These are phyloP conservation scores for Agroathelia rolfsii DNA, from an alignment of 1,284 basidiomycete genomes.

Conservation along the genomic window DNA sequence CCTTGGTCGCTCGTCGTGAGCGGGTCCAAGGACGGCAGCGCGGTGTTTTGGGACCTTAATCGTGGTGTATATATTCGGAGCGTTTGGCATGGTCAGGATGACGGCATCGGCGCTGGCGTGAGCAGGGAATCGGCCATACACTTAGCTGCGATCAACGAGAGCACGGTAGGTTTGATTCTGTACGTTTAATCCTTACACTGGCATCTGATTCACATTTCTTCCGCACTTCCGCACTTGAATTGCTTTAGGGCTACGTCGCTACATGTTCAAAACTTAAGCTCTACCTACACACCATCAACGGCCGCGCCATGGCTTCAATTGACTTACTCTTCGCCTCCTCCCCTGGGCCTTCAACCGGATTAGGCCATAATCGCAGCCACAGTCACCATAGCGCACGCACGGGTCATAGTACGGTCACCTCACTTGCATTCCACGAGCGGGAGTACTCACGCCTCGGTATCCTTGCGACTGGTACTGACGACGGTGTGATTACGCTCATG, in stretches of 20 bases:
- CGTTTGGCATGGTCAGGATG: slow-evolving; percentile 51
- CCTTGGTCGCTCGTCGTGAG: slow-evolving; percentile 81
- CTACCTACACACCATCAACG: slow-evolving; percentile 78
- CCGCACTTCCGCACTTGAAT: slow-evolving; percentile 2
- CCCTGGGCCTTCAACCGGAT: neutral
- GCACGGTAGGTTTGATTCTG: slow-evolving; percentile 47
- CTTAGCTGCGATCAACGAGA: slow-evolving; percentile 75
- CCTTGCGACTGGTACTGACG: slow-evolving; percentile 56
- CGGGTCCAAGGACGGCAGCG: slow-evolving; percentile 78
- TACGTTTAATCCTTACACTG: slow-evolving; percentile 7
- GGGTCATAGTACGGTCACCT: slow-evolving; percentile 34
- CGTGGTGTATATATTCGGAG: slow-evolving; percentile 67
- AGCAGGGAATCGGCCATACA: slow-evolving; percentile 46
- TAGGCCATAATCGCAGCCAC: neutral
- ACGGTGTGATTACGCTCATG: slow-evolving; percentile 57
- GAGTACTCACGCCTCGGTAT: slow-evolving; percentile 66
- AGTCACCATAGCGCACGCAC: slow-evolving; percentile 1
- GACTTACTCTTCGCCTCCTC: slow-evolving; percentile 44
- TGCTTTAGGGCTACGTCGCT: slow-evolving; percentile 65
- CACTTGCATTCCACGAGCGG: slow-evolving; percentile 72
- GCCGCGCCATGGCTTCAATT: slow-evolving; percentile 54
- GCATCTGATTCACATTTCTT: neutral
- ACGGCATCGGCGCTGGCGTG: slow-evolving; percentile 23
- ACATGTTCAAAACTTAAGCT: slow-evolving; percentile 64
- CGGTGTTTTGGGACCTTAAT: slow-evolving; percentile 88